phyloP scores from a whole-genome alignment of 371 early-diverging fungal species.

The Haplosporangium sp. region DNA sequence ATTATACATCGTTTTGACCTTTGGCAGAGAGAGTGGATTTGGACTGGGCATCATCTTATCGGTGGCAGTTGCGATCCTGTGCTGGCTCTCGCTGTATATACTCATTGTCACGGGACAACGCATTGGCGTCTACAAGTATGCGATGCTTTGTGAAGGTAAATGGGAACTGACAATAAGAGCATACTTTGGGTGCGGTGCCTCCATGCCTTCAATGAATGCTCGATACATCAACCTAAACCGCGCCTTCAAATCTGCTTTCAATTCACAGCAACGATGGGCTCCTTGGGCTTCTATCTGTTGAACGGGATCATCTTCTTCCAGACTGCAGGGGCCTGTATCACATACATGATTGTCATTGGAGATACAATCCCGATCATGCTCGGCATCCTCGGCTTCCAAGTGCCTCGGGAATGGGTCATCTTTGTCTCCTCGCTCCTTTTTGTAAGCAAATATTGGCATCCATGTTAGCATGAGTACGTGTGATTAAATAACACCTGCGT shows the following conservation, averaged over 20 bases:
- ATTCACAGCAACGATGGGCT: conserved; percentile 57
- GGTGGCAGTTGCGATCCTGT: conserved; percentile 58
- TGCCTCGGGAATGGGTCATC: conserved; percentile 58
- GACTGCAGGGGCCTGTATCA: conserved; percentile 62
- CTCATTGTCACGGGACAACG: conserved; percentile 63
- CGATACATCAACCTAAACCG: not conserved
- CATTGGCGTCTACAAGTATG: conserved; percentile 60
- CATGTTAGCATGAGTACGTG: too few species aligned
- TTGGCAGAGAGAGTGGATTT: conserved; percentile 62
- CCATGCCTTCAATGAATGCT: too few species aligned
- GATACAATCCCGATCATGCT: conserved; percentile 69
- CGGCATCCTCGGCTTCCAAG: conserved; percentile 54
- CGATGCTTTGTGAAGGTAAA: conserved; percentile 60
- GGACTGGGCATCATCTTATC: conserved; percentile 63
- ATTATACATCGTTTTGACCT: not conserved
- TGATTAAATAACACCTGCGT: too few species aligned
- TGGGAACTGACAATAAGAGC: not conserved
- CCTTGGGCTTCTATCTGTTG: conserved; percentile 60
- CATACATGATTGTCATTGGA: conserved; percentile 66
- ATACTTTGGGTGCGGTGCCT: not conserved
- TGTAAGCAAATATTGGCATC: conserved; percentile 13
- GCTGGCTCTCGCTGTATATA: conserved; percentile 59
- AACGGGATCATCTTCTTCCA: conserved; percentile 65
- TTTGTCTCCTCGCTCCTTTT: conserved; percentile 57
- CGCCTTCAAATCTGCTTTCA: not conserved